Base-by-base conservation (phyloP, 768 basidiomycete genomes). In the Multifurca ochricompacta region DNA sequence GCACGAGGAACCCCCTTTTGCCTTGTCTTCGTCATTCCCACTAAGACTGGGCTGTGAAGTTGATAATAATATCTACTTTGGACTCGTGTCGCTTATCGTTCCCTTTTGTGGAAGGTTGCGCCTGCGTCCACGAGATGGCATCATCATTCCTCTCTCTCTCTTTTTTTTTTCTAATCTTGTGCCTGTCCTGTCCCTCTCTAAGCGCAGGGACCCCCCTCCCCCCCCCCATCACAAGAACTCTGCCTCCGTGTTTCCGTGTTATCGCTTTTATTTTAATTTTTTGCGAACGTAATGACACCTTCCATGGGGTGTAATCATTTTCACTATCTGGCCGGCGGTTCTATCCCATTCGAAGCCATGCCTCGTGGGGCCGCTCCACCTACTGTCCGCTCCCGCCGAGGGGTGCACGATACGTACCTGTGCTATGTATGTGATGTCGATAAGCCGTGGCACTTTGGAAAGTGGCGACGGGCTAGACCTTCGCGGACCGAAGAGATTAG, bases 401-500 rank as follows among this genome's bases (percentile, higher is more conserved):
- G 21, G 48, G 27, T n/a, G 51, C 14, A 27, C n/a, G 27, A 36
- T 51, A 45, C 48, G 35, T 32, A 18, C 14, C 34, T 14, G 21
- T 7, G n/a, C n/a, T n/a, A n/a, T 13, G 16, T n/a, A n/a, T 37
- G 42, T 56, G 54, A 56, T 56, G 42, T 56, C 21, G 54, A 56
- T 44, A 56, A 31, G 54, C 36, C 14, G 18, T 42, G 35, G n/a
- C n/a, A n/a, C n/a, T n/a, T n/a, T n/a, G n/a, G n/a, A n/a, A n/a
- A n/a, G n/a, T n/a, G n/a, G 42, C 48, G 19, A 30, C 36, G 39
- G 42, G 27, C 48, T n/a, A 43, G 54, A 31, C 28, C 35, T 42
- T 48, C 35, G 47, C 25, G 25, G 36, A 36, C 13, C 47, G 35
- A n/a, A 31, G 34, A 34, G 36, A 27, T 42, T 30, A 23, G 54